Evolutionary conservation across 164 flowering plant species (phyloP).

Genomic region (Berberis thunbergii): DNA sequence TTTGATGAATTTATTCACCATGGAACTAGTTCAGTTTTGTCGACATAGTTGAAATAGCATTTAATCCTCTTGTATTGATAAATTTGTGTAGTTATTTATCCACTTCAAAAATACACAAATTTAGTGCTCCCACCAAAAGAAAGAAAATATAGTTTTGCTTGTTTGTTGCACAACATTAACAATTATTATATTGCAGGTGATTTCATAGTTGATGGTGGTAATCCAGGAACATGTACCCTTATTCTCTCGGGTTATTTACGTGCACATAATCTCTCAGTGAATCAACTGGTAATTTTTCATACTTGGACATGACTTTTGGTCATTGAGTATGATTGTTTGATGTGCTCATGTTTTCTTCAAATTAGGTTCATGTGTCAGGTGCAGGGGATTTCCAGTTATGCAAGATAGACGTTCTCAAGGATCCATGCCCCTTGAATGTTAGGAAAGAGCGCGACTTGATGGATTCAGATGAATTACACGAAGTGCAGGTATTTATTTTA

Average conservation of each 20-base stretch:
- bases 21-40: neutral
- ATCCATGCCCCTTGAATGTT: slow-evolving; percentile 62
- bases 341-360: slow-evolving; percentile 7
- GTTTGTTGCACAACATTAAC: too few species aligned
- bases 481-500: slow-evolving; percentile 34
- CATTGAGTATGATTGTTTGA: slow-evolving; percentile 1
- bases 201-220: slow-evolving; percentile 32
- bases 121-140: too few species aligned
- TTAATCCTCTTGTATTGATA: too few species aligned
- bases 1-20: neutral
- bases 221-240: slow-evolving; percentile 59
- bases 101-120: too few species aligned
- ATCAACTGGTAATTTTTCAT: slow-evolving; percentile 68
- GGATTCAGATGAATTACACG: slow-evolving; percentile 60
- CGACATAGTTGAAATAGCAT: too few species aligned
- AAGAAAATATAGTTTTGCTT: too few species aligned
- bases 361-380: slow-evolving; percentile 88
- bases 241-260: slow-evolving; percentile 77
- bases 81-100: too few species aligned
- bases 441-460: slow-evolving; percentile 55
- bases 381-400: slow-evolving; percentile 83
- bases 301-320: slow-evolving; percentile 9
- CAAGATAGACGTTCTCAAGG: slow-evolving; percentile 71
- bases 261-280: slow-evolving; percentile 68
- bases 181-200: slow-evolving; percentile 40